Evolutionary conservation across 2,329 filamentous ascomycete species (phyloP).

Genomic region (Exophiala aquamarina): DNA sequence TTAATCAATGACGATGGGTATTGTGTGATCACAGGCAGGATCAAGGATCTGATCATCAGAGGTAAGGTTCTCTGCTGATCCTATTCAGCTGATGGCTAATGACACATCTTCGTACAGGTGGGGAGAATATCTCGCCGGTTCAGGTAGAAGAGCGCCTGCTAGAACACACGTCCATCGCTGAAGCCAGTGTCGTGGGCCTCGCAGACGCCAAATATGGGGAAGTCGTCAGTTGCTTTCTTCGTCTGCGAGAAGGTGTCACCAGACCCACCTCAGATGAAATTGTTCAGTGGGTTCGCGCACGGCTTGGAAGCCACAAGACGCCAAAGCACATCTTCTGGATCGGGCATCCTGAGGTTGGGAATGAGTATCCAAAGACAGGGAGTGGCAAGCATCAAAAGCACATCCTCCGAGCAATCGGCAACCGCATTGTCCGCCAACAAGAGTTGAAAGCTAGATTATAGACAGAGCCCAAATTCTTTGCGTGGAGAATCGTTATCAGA

Average conservation of each 20-base stretch:
- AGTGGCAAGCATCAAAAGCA: slow-evolving; percentile 56
- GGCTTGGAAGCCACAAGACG: slow-evolving; percentile 66
- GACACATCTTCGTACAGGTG: slow-evolving; percentile 49
- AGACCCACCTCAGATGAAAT: slow-evolving; percentile 55
- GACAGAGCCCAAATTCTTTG: background rate
- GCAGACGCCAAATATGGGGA: slow-evolving; percentile 70
- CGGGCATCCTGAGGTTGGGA: slow-evolving; percentile 59
- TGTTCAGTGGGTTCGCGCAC: slow-evolving; percentile 61
- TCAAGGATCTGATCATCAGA: slow-evolving; percentile 89
- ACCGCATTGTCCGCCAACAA: slow-evolving; percentile 3
- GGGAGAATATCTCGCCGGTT: slow-evolving; percentile 91
- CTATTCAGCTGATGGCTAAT: background rate
- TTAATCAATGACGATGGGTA: slow-evolving; percentile 74
- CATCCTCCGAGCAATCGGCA: slow-evolving; percentile 11
- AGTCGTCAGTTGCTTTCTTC: slow-evolving; percentile 65
- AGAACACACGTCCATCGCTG: slow-evolving; percentile 60
- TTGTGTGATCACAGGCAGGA: slow-evolving; percentile 65
- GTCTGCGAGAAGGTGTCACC: slow-evolving; percentile 51
- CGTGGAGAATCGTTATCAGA: too few relatives aligned
- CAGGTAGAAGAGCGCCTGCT: slow-evolving; percentile 88
- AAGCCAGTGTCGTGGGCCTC: slow-evolving; percentile 68
- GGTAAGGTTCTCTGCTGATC: slow-evolving; percentile 8
- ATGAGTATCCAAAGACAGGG: slow-evolving; percentile 63
- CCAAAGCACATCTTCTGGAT: slow-evolving; percentile 74
- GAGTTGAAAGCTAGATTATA: slow-evolving; percentile 10